Evolutionary conservation across 345 rosid species (phyloP).

Genomic region (Salix exigua): DNA sequence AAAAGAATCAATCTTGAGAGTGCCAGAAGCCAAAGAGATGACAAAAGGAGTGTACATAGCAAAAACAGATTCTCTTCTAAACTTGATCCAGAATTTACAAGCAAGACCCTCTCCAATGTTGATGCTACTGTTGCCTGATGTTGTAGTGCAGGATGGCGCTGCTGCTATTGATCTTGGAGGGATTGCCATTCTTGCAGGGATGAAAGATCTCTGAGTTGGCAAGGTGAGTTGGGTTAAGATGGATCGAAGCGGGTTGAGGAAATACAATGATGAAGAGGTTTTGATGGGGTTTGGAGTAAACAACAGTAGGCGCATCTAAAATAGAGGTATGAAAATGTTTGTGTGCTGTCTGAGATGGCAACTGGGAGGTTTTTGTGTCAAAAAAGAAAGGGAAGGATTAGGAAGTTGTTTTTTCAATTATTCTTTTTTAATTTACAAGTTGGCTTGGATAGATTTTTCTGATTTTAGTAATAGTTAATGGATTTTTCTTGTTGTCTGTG

Average conservation of each 20-base stretch:
- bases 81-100: constrained; percentile 70
- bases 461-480: neutral
- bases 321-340: neutral
- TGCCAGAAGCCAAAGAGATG: constrained; percentile 71
- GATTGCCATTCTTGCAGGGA: constrained; percentile 18
- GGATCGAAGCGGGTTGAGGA: constrained; percentile 6
- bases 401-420: neutral
- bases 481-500: neutral
- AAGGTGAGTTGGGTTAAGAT: neutral
- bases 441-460: neutral
- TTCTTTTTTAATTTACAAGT: no score
- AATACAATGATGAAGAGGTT: constrained; percentile 11
- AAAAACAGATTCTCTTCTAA: constrained; percentile 51
- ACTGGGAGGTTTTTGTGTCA: neutral
- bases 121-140: neutral
- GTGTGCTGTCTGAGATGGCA: neutral
- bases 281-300: constrained; percentile 25
- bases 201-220: constrained; percentile 1
- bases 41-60: constrained; percentile 75
- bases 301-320: constrained; percentile 13
- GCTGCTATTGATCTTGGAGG: constrained; percentile 15
- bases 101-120: constrained; percentile 48
- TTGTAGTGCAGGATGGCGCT: neutral
- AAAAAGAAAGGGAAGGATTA: neutral
- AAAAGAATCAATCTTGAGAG: constrained; percentile 65